phyloP scores from a whole-genome alignment of 768 basidiomycete species.

The Leccinum subgranulosum region DNA sequence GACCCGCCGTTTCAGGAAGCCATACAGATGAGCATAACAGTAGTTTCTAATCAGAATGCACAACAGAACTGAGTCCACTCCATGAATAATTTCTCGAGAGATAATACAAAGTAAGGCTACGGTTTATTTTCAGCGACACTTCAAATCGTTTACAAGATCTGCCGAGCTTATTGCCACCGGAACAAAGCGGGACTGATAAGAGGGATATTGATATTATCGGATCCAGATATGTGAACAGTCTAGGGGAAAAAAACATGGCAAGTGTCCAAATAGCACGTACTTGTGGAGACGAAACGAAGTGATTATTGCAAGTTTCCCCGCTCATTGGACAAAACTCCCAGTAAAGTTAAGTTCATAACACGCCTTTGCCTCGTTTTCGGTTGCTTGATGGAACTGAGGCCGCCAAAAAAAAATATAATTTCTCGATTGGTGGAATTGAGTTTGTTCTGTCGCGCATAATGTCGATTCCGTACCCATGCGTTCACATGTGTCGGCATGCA shows the following conservation, averaged over 20 bases:
- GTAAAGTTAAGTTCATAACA: constrained; percentile 22
- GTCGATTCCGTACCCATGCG: neutral
- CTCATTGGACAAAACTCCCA: neutral
- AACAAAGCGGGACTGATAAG: constrained; percentile 6
- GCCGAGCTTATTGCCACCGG: constrained; percentile 19
- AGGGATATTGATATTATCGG: neutral
- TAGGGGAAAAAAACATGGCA: neutral
- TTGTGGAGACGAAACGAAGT: neutral
- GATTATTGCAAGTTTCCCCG: constrained; percentile 4
- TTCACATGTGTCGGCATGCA: neutral
- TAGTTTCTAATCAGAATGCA: neutral
- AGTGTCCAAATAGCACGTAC: neutral
- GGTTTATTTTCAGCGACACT: neutral
- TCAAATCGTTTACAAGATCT: constrained; percentile 5
- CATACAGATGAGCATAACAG: neutral
- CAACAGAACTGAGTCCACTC: neutral
- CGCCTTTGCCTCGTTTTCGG: constrained; percentile 23
- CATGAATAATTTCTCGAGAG: neutral
- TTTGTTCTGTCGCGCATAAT: neutral
- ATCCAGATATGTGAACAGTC: neutral
- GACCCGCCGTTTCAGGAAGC: neutral
- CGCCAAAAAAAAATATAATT: neutral
- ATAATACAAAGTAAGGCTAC: neutral
- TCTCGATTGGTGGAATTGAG: neutral
- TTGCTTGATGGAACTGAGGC: constrained; percentile 15